Evolutionary conservation across 73 alveolate species (phyloP).

Genomic region (Paramecium tetraurelia): DNA sequence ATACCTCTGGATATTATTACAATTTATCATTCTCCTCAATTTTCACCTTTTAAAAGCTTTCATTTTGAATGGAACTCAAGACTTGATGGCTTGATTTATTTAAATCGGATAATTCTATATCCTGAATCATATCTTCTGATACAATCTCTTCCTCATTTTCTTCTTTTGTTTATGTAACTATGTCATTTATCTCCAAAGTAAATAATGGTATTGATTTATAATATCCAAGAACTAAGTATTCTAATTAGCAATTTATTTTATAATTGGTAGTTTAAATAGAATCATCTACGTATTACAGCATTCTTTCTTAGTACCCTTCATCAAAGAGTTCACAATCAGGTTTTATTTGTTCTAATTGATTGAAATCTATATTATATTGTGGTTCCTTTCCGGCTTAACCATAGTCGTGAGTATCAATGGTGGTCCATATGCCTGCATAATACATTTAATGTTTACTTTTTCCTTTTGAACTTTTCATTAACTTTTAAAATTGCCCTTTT

Average conservation of each 20-base stretch:
- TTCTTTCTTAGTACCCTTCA: background rate
- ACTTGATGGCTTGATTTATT: background rate
- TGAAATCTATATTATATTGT: background rate
- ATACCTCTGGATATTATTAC: background rate
- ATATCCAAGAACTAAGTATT: background rate
- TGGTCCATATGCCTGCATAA: conserved; percentile 3
- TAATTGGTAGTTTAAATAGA: background rate
- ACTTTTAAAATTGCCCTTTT: background rate
- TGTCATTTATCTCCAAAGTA: background rate
- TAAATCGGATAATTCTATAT: background rate
- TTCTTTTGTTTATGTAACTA: background rate
- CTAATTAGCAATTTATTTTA: background rate
- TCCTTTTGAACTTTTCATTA: conserved; percentile 2
- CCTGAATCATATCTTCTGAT: background rate
- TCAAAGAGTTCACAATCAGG: conserved; percentile 25
- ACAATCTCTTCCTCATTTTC: background rate
- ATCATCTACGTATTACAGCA: background rate
- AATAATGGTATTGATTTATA: background rate
- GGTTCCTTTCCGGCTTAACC: background rate
- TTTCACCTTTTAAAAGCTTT: background rate
- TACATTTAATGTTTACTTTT: background rate
- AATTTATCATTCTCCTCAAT: background rate
- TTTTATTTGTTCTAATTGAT: background rate
- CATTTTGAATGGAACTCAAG: background rate
- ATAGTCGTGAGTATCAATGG: background rate